Evolutionary conservation across 192 early-diverging fungal genomes (phyloP).

Genomic region (Coemansia sp.): DNA sequence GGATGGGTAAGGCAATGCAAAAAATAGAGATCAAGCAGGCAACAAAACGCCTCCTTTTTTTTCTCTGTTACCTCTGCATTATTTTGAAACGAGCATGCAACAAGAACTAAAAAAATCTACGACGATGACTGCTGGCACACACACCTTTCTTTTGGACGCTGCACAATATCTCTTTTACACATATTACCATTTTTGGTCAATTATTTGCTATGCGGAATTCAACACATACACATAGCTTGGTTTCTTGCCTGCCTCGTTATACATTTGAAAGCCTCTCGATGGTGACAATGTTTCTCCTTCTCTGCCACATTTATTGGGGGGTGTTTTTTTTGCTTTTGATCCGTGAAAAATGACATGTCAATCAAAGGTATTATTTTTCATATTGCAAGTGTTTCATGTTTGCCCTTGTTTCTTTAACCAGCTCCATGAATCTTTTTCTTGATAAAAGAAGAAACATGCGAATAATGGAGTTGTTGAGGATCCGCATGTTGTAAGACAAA

Average conservation of each 20-base stretch:
- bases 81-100: not conserved
- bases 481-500: not conserved
- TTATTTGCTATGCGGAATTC: not conserved
- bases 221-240: not conserved
- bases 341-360: not conserved
- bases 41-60: not conserved
- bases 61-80: not conserved
- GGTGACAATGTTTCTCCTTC: not conserved
- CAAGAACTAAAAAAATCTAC: not conserved
- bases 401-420: not conserved
- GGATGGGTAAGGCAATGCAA: no score
- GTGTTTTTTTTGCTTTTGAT: not conserved
- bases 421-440: not conserved
- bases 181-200: constrained; percentile 7
- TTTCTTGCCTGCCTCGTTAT: not conserved
- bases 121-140: not conserved
- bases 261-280: constrained; percentile 5
- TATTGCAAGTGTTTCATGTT: not conserved
- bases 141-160: not conserved
- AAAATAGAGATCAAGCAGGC: no score
- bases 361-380: not conserved
- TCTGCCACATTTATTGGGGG: constrained; percentile 2
- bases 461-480: not conserved
- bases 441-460: not conserved
- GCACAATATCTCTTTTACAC: not conserved